Base-by-base conservation (phyloP, 352 stramenopile genomes). In the Saprolegnia diclina region DNA sequence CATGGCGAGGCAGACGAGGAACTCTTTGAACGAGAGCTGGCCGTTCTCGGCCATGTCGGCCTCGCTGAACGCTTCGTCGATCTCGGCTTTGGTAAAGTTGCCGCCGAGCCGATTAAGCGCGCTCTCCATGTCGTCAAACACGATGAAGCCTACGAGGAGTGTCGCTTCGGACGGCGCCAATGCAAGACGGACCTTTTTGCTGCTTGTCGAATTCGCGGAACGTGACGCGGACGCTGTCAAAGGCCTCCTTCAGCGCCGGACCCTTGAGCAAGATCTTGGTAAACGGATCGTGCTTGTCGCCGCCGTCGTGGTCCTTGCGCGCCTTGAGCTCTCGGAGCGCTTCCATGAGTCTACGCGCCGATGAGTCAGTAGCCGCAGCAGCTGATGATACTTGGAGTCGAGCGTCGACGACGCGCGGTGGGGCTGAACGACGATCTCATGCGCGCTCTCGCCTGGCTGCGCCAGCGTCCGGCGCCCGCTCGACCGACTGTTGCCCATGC, bases 11-110 rank as follows among this genome's bases (percentile, higher is more conserved):
- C 85, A 94, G 6, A 92, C 82, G 55, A 96, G 81, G 46, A 95
- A 95, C 72, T 95, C 88, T 61, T 93, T 94, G 71, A 95, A 95
- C 26, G 72, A 90, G 18, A 96, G 79, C 42, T 76, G 76, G 54
- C 85, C 85, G 64, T 88, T 83, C 64, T 93, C 80, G 62, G 82
- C 76, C 81, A 96, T 90, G 64, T 96, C 88, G 35, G 87, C 91
- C 64, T 94, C 87, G 50, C 89, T 72, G 56, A 91, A 90, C 18
- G 90, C 81, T 63, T 92, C 80, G 5, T 76, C 55, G 57, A 91
- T 85, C 59, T 93, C 85, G 32, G 89, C 82, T 22, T 77, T 73
- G 22, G 83, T 88, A 53, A 91, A 91, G 38, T 81, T 88, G 29
- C 87, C 76, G 14, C 82, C 85, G 0, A 93, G 78, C n/a, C 84